Evolutionary conservation across 768 basidiomycete genomes (phyloP).

Genomic region (Floccularia luteovirens): DNA sequence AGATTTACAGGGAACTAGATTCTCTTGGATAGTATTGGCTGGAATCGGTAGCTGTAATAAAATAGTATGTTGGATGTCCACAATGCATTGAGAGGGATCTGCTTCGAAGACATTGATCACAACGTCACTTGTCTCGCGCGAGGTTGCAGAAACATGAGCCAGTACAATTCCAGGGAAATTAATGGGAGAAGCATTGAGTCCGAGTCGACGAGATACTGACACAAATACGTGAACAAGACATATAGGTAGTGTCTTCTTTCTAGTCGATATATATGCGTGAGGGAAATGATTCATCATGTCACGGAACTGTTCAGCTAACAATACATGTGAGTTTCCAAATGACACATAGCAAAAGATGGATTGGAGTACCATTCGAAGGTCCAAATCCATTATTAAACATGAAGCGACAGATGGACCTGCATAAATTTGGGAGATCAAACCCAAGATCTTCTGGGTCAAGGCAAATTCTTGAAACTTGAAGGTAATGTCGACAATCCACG

Average conservation of each 20-base stretch:
- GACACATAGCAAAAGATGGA: neutral
- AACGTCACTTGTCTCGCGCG: slow-evolving; percentile 36
- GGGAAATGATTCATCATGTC: slow-evolving; percentile 50
- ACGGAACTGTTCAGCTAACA: slow-evolving; percentile 19
- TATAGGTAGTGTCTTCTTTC: slow-evolving; percentile 48
- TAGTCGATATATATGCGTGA: slow-evolving; percentile 43
- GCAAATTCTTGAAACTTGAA: neutral
- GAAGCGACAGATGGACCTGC: neutral
- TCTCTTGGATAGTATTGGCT: slow-evolving; percentile 1
- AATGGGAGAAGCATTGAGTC: slow-evolving; percentile 42
- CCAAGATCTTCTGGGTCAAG: neutral
- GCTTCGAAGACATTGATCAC: slow-evolving; percentile 31
- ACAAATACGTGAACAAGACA: slow-evolving; percentile 54
- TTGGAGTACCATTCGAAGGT: neutral
- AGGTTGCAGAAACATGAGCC: slow-evolving; percentile 35
- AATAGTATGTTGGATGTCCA: slow-evolving; percentile 10
- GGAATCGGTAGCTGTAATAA: slow-evolving; percentile 4
- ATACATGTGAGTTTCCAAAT: slow-evolving; percentile 1
- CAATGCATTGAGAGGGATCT: slow-evolving; percentile 21
- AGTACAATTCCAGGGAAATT: slow-evolving; percentile 52
- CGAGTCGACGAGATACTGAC: slow-evolving; percentile 41
- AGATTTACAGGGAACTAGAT: slow-evolving; percentile 8
- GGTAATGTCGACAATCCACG: neutral
- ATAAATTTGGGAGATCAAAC: neutral
- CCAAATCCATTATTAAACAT: neutral